Percentiles rank a stretch among this genome's conserved stretches.
Evolutionary conservation across 257 asterid species (phyloP).

Genomic region (Hygrophila difformis): DNA sequence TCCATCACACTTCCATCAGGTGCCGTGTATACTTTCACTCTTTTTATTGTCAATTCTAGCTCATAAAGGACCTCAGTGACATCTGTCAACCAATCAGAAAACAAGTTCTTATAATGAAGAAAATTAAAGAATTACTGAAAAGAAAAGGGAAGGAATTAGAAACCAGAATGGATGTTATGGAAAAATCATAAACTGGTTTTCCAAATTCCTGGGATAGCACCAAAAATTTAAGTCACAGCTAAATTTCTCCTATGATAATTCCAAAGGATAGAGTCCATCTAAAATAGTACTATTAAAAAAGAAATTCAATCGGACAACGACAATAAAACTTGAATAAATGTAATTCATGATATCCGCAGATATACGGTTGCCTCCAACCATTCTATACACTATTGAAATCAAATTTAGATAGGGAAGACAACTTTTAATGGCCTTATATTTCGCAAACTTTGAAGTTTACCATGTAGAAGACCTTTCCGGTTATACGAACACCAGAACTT

Average conservation of each 20-base stretch:
- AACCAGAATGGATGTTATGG: neutral
- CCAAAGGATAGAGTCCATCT: too few relatives aligned
- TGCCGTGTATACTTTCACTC: constrained; percentile 55
- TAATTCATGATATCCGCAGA: too few relatives aligned
- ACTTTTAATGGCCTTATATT: neutral
- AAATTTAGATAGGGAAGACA: constrained; percentile 9
- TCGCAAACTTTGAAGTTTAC: constrained; percentile 27
- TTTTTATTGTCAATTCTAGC: constrained; percentile 58
- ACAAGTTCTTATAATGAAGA: neutral
- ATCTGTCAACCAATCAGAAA: too few relatives aligned
- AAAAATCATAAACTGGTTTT: neutral
- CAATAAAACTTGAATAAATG: too few relatives aligned
- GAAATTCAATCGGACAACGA: too few relatives aligned
- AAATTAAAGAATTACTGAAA: neutral
- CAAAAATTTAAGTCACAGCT: constrained; percentile 2
- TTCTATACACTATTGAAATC: constrained; percentile 18
- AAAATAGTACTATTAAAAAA: too few relatives aligned
- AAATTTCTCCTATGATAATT: neutral
- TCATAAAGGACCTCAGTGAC: constrained; percentile 62
- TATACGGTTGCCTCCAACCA: too few relatives aligned
- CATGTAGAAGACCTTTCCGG: constrained; percentile 60
- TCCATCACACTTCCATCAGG: constrained; percentile 79
- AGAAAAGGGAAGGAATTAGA: neutral
- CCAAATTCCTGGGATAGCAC: neutral
- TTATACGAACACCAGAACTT: constrained; percentile 64